Percentiles rank a stretch among this genome's conserved stretches.
These are phyloP conservation scores for Starmera stellimalicola DNA, from an alignment of 1,139 yeast species.

Conservation along the genomic window DNA sequence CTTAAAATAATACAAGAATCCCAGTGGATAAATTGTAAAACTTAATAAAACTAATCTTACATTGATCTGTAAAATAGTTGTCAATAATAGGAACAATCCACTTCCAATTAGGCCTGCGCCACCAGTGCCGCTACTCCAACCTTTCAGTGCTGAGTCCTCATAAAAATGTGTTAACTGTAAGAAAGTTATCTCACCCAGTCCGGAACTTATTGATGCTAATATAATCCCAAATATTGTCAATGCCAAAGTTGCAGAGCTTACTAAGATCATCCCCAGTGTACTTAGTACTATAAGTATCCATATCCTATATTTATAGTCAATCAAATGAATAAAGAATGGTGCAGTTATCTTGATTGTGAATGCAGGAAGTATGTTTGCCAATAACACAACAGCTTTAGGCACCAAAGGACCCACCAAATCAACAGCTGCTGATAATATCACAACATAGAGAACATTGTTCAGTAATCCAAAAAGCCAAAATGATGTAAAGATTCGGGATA, in stretches of 20 bases:
- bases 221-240: constrained; percentile 59
- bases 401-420: constrained; percentile 78
- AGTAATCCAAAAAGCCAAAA: constrained; percentile 83
- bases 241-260: constrained; percentile 34
- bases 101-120: constrained; percentile 89
- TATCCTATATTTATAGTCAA: constrained; percentile 53
- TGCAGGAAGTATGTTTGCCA: constrained; percentile 85
- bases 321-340: constrained; percentile 66
- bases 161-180: constrained; percentile 74
- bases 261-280: constrained; percentile 63
- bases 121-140: constrained; percentile 93
- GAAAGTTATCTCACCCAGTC: constrained; percentile 85
- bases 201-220: constrained; percentile 77
- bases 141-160: constrained; percentile 53
- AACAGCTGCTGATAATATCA: constrained; percentile 83
- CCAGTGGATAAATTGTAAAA: constrained; percentile 39
- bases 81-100: constrained; percentile 41
- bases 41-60: constrained; percentile 35
- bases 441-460: constrained; percentile 85
- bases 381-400: constrained; percentile 78
- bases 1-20: constrained; percentile 33
- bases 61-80: constrained; percentile 42
- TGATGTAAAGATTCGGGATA: constrained; percentile 30
- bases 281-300: constrained; percentile 49
- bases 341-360: constrained; percentile 61